phyloP scores from a whole-genome alignment of 2,329 filamentous ascomycete species.

The Calonectria crousiana region DNA sequence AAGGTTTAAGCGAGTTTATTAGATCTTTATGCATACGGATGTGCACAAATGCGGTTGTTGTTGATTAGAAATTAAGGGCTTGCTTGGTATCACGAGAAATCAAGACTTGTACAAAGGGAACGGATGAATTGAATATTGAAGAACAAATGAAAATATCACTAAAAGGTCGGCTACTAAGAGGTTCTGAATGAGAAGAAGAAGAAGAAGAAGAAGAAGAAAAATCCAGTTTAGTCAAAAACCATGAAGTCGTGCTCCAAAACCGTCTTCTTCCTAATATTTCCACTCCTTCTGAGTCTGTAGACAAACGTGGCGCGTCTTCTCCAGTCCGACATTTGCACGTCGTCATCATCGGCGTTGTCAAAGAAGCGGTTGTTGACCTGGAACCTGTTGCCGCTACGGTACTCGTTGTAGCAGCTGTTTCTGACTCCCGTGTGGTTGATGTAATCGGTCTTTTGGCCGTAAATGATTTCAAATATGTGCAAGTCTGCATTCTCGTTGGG shows the following conservation, averaged over 20 bases:
- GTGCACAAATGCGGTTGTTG: neutral
- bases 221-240: neutral
- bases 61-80: neutral
- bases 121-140: neutral
- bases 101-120: neutral
- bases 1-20: neutral
- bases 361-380: neutral
- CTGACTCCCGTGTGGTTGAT: neutral
- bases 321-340: neutral
- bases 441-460: neutral
- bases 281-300: neutral
- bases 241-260: neutral
- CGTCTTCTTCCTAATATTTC: neutral
- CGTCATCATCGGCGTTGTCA: neutral
- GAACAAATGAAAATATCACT: neutral
- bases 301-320: neutral
- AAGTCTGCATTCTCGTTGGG: neutral
- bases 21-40: neutral
- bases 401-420: neutral
- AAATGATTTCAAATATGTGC: neutral
- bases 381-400: neutral
- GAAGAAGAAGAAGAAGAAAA: neutral
- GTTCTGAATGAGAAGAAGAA: neutral
- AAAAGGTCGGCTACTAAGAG: no score
- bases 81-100: neutral